Evolutionary conservation across 2,329 filamentous ascomycete species (phyloP), one percentile per base, ranked within the genome.

Genomic region (Penicillium sp.): DNA sequence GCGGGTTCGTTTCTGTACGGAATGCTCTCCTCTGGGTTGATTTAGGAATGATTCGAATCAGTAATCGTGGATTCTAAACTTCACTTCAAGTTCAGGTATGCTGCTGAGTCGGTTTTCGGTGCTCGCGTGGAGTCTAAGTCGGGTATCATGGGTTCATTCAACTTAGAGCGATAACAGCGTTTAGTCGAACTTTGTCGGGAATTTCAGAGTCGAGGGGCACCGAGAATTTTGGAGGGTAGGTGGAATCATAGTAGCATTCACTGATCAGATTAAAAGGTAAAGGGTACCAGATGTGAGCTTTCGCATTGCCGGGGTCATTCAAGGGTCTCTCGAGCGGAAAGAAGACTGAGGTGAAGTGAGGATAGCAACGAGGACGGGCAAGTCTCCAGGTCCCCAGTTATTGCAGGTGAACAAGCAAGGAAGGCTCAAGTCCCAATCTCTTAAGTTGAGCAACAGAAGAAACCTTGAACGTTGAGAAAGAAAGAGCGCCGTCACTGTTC

Each of bases 1-100:
- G 76, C 37, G 9, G 18, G 18, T 40, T 76, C 55, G 57, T 69
- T 57, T 47, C 22, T 48, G 18, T 5, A 22, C 9, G 11, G 5
- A 40, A 40, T 20, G n/a, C n/a, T 20, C 4, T 18, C 8, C 35
- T 40, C 12, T 22, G 12, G 18, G 3, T 40, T 20, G 18, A 40
- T 11, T 3, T 12, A 20, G 18, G 9, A 20, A 22, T 22, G 18
- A 37, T 18, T 37, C 8, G 18, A 40, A 12, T 40, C 18, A 6
- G 11, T 12, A 14, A 40, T 7, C 2, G 37, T 40, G 11, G 11
- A 6, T 12, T 22, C 41, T 22, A 20, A 22, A 6, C 42, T 14
- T 42, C 33, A 14, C 6, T 9, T 31, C 14, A 37, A 11, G n/a
- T 25, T 29, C 15, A 22, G 20, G 27, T 26, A 47, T 26, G n/a